Evolutionary conservation across 2,329 filamentous ascomycete species (phyloP).

Genomic region (Phialocephala sp.): DNA sequence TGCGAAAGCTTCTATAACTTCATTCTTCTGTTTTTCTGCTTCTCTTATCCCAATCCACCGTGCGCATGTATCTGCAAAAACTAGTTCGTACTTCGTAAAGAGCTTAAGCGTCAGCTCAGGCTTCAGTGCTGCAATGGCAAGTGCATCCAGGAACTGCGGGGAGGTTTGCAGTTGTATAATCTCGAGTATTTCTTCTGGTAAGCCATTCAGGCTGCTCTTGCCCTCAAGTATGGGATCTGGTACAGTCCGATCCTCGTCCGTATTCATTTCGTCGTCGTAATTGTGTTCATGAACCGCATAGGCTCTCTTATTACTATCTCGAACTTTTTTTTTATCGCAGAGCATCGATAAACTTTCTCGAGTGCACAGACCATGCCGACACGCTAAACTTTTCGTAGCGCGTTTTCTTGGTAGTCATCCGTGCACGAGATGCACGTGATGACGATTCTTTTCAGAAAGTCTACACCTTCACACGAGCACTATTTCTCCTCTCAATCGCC

Average conservation of each 20-base stretch:
- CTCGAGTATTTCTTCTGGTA: slow-evolving; percentile 74
- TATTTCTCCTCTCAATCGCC: slow-evolving; percentile 8
- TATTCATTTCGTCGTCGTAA: slow-evolving; percentile 52
- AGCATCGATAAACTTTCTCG: slow-evolving; percentile 22
- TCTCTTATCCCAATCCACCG: slow-evolving; percentile 67
- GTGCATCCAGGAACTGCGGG: slow-evolving; percentile 71
- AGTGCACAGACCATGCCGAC: slow-evolving; percentile 14
- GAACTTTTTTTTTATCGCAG: slow-evolving; percentile 31
- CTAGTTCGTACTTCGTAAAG: slow-evolving; percentile 74
- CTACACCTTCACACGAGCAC: slow-evolving; percentile 20
- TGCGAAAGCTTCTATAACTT: slow-evolving; percentile 74
- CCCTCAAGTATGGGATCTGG: slow-evolving; percentile 62
- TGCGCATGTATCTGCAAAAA: slow-evolving; percentile 83
- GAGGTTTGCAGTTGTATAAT: slow-evolving; percentile 68
- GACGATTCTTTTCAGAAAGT: slow-evolving; percentile 16
- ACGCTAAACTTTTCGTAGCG: slow-evolving; percentile 6
- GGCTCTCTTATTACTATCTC: slow-evolving; percentile 5
- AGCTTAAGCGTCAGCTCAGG: slow-evolving; percentile 73
- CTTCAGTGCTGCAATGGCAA: slow-evolving; percentile 72
- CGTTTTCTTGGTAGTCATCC: too few species aligned
- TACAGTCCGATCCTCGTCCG: slow-evolving; percentile 56
- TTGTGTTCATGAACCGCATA: slow-evolving; percentile 16
- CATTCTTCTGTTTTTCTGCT: slow-evolving; percentile 33
- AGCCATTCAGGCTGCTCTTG: slow-evolving; percentile 57
- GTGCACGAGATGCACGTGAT: neutral